These are phyloP conservation scores for Neonectria coccinea DNA, from an alignment of 2,329 filamentous ascomycete species.

Conservation along the genomic window DNA sequence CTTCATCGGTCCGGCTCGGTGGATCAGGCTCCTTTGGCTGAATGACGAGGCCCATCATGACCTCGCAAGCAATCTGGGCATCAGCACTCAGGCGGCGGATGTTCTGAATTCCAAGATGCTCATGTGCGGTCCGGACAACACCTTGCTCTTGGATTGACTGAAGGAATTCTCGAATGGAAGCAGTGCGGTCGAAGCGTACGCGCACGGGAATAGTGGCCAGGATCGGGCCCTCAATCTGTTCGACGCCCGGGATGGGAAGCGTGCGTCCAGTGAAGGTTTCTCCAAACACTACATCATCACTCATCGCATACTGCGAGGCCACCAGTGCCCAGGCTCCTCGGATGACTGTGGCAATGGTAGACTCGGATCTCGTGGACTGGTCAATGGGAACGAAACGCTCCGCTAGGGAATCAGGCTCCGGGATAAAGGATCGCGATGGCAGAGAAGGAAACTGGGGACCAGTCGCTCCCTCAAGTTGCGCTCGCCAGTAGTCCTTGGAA, in stretches of 20 bases:
- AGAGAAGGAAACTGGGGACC: constrained; percentile 43
- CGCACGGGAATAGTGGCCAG: constrained; percentile 44
- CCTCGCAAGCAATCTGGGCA: constrained; percentile 66
- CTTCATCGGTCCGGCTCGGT: constrained; percentile 25
- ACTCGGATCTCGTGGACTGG: constrained; percentile 36
- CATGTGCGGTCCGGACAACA: constrained; percentile 43
- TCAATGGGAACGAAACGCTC: constrained; percentile 37
- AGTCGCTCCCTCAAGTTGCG: constrained; percentile 40
- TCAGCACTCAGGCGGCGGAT: constrained; percentile 58
- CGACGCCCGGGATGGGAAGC: constrained; percentile 44
- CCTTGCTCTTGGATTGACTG: constrained; percentile 45
- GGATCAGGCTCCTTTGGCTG: constrained; percentile 55
- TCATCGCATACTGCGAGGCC: constrained; percentile 44
- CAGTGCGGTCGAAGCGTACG: constrained; percentile 40
- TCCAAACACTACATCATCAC: constrained; percentile 47
- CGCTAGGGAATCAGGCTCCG: constrained; percentile 34
- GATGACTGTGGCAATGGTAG: constrained; percentile 43
- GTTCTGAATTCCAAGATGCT: constrained; percentile 51
- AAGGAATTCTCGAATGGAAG: constrained; percentile 41
- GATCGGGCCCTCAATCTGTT: constrained; percentile 48
- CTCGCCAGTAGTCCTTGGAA: constrained; percentile 40
- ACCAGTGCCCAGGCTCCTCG: constrained; percentile 47
- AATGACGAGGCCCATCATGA: constrained; percentile 64
- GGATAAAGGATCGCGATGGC: constrained; percentile 42
- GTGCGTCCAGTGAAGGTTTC: constrained; percentile 48